Evolutionary conservation across 2,329 filamentous ascomycete species (phyloP).

Genomic region (Ceratocystis huliohia): DNA sequence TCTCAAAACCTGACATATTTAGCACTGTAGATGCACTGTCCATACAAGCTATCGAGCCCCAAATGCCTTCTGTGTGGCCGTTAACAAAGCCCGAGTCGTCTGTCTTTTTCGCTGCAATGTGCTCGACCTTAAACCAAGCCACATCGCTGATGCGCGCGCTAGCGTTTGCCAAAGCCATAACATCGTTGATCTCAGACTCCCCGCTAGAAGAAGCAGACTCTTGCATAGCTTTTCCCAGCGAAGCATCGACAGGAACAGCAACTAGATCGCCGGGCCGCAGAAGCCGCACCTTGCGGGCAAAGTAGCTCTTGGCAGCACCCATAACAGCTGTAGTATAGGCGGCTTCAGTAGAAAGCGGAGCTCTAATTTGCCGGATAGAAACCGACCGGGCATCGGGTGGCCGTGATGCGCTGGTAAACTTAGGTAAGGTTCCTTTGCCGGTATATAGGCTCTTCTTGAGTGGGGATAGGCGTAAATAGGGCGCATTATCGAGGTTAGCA

Average conservation of each 20-base stretch:
- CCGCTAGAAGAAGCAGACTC: slow-evolving; percentile 48
- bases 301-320: slow-evolving; percentile 75
- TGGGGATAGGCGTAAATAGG: slow-evolving; percentile 66
- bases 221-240: slow-evolving; percentile 68
- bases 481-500: slow-evolving; percentile 67
- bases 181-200: slow-evolving; percentile 57
- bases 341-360: slow-evolving; percentile 75
- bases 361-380: slow-evolving; percentile 76
- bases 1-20: slow-evolving; percentile 80
- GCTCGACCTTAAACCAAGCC: slow-evolving; percentile 86
- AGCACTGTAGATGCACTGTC: slow-evolving; percentile 80
- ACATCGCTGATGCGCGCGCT: slow-evolving; percentile 39
- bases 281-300: slow-evolving; percentile 68
- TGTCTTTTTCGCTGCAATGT: slow-evolving; percentile 46
- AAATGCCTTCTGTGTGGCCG: slow-evolving; percentile 47
- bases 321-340: slow-evolving; percentile 76
- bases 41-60: slow-evolving; percentile 77
- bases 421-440: slow-evolving; percentile 41
- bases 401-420: slow-evolving; percentile 42
- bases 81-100: slow-evolving; percentile 43
- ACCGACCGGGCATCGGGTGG: slow-evolving; percentile 60
- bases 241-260: slow-evolving; percentile 77
- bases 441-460: slow-evolving; percentile 43
- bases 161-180: slow-evolving; percentile 37
- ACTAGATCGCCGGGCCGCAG: slow-evolving; percentile 80